Evolutionary conservation across 2,329 filamentous ascomycete species (phyloP), one percentile per base, ranked within the genome.

Genomic region (Talaromyces piceae): DNA sequence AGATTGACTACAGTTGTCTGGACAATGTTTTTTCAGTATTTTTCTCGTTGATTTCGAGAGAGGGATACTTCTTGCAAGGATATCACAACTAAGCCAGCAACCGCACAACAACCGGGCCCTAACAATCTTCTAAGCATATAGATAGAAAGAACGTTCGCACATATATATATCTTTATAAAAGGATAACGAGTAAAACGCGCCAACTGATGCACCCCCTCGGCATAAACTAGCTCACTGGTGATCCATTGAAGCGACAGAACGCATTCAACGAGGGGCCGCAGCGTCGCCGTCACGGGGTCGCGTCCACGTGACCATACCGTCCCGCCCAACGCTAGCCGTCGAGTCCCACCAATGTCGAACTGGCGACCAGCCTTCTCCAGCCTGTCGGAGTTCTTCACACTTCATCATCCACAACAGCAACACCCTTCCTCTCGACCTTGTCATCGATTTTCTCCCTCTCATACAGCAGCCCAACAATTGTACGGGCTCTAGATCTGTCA

Each of bases 381-480:
- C 48, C 33, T 53, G 39, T 49, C 43, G 46, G 46, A 41, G 25
- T 48, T 43, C 46, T 41, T 49, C 41, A 53, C 51, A 49, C 43
- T 49, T 45, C 41, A 49, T 45, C 47, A 33, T 41, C 25, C 39
- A 30, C 28, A 45, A 28, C 30, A 22, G 25, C 20, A 45, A 41
- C 51, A 31, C 51, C 33, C 26, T 11, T 31, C 11, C 46, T 41
- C 39, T n/a, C 25, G 23, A 22, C 20, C 22, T n/a, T 13, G 22
- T 22, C 11, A n/a, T 22, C n/a, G 16, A 22, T 18, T 16, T 18
- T 41, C 20, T 27, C 30, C 25, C 41, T n/a, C 33, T 37, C 31
- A 31, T 20, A 26, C 46, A 33, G 27, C 13, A 31, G 26, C 30
- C 16, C 30, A 18, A 49, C 6, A 6, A 43, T 46, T 41, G 22